Conservation (phyloP, 805 yeast genomes). For the Myxozyma melibiosi region DNA sequence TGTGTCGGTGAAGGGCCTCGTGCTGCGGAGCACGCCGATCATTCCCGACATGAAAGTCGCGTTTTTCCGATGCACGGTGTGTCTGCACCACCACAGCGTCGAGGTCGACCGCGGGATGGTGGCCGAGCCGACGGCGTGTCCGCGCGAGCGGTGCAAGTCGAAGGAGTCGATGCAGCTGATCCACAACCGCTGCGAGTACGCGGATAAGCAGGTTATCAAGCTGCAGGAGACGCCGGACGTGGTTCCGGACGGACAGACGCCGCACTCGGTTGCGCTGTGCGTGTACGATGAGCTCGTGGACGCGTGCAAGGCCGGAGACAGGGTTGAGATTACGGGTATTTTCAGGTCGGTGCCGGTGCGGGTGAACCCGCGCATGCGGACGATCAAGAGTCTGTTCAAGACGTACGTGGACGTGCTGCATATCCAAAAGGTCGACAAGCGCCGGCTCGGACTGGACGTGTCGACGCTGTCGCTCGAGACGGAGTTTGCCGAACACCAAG, state of each 20-base stretch:
- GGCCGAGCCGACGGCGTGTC: constrained; percentile 90
- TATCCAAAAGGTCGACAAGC: constrained; percentile 79
- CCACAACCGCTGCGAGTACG: constrained; percentile 90
- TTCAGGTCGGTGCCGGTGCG: constrained; percentile 92
- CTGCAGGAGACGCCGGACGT: constrained; percentile 94
- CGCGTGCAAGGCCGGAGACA: constrained; percentile 92
- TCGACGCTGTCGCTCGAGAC: constrained; percentile 58
- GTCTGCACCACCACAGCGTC: constrained; percentile 88
- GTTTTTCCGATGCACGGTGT: constrained; percentile 90
- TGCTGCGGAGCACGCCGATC: constrained; percentile 82
- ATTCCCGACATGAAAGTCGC: constrained; percentile 99
- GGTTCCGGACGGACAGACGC: constrained; percentile 98
- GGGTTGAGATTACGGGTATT: constrained; percentile 93
- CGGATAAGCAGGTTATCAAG: constrained; percentile 92
- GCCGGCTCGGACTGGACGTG: constrained; percentile 77
- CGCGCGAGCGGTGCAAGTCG: constrained; percentile 82
- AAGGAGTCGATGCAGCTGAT: constrained; percentile 84
- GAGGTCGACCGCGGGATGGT: constrained; percentile 94
- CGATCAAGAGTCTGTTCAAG: constrained; percentile 80
- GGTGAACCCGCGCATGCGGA: constrained; percentile 80
- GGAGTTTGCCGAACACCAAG: constrained; percentile 50
- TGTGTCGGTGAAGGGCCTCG: constrained; percentile 87
- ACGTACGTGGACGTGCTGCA: constrained; percentile 95
- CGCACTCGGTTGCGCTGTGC: constrained; percentile 91
- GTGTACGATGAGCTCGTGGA: constrained; percentile 96